These are phyloP conservation scores for Cynara cardunculus DNA, from an alignment of 129 eudicot genomes.

Conservation along the genomic window DNA sequence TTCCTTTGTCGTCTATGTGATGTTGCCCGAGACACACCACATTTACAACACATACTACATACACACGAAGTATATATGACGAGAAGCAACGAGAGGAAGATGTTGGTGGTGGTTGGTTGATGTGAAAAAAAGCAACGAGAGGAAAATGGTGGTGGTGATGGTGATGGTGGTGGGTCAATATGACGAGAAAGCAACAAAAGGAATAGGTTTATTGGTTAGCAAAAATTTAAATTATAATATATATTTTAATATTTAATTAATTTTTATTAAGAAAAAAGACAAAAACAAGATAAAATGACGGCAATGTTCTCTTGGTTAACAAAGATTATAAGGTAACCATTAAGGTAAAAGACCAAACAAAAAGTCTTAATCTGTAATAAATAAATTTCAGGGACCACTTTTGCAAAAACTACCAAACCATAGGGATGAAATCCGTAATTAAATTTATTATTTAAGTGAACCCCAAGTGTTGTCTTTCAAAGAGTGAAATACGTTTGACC, in stretches of 20 bases:
- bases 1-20: background rate
- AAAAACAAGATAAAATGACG: background rate
- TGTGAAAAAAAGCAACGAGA: background rate
- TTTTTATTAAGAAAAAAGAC: too few species aligned
- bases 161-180: too few species aligned
- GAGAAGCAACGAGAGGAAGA: background rate
- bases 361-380: background rate
- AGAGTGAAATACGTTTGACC: constrained; percentile 23
- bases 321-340: background rate
- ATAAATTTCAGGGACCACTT: background rate
- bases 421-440: background rate
- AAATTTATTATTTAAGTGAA: constrained; percentile 8
- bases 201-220: too few species aligned
- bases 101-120: background rate
- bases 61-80: too few species aligned
- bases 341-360: background rate
- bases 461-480: constrained; percentile 25
- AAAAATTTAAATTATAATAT: too few species aligned
- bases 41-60: too few species aligned
- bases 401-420: background rate
- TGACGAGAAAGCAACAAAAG: too few species aligned
- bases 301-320: background rate
- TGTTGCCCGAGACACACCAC: background rate
- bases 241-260: too few species aligned
- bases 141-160: too few species aligned